Evolutionary conservation across 78 protist species (phyloP).

Genomic region (slime mould (Dictyostelium discoideum)): DNA sequence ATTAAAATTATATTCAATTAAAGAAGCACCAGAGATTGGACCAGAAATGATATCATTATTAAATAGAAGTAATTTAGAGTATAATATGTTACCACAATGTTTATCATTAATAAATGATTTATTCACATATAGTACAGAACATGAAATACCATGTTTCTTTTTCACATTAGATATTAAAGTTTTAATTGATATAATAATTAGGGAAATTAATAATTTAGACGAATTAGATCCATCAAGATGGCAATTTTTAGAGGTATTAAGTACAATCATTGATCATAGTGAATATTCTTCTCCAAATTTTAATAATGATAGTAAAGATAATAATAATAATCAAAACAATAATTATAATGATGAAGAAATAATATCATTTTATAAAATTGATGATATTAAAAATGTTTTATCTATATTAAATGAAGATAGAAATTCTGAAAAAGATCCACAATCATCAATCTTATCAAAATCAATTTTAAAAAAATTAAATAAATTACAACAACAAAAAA

Average conservation of each 20-base stretch:
- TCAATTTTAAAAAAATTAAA: slow-evolving; percentile 26
- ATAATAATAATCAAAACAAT: background rate
- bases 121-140: slow-evolving; percentile 41
- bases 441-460: background rate
- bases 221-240: slow-evolving; percentile 78
- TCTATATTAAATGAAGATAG: background rate
- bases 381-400: slow-evolving; percentile 39
- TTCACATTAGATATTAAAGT: slow-evolving; percentile 54
- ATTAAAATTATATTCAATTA: slow-evolving; percentile 28
- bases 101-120: slow-evolving; percentile 54
- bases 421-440: slow-evolving; percentile 50
- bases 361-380: slow-evolving; percentile 16
- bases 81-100: slow-evolving; percentile 36
- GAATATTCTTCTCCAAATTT: background rate
- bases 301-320: background rate
- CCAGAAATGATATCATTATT: slow-evolving; percentile 56
- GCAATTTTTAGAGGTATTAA: slow-evolving; percentile 44
- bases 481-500: background rate
- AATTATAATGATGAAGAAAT: background rate
- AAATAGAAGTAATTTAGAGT: slow-evolving; percentile 64
- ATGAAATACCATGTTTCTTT: slow-evolving; percentile 48
- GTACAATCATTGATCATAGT: slow-evolving; percentile 3
- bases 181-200: slow-evolving; percentile 44
- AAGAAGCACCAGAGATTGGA: slow-evolving; percentile 64
- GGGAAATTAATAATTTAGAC: slow-evolving; percentile 59